Conservation (phyloP, 176 grass and related monocot genomes). For the Eragrostis nindensis region DNA sequence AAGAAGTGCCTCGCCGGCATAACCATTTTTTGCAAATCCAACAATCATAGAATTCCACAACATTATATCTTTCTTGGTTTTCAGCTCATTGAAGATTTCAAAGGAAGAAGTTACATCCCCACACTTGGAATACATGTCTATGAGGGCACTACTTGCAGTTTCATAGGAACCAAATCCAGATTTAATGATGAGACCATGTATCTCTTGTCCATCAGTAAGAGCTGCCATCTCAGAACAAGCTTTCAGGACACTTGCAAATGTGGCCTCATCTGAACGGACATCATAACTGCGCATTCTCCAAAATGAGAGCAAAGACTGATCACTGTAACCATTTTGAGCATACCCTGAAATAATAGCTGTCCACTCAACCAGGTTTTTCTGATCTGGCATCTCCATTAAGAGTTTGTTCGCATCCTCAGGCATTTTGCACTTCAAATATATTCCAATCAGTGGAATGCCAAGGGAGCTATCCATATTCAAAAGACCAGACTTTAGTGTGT, state of each 20-base stretch:
- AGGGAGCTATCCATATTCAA: constrained; percentile 57
- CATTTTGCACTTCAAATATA: constrained; percentile 71
- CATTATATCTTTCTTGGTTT: constrained; percentile 57
- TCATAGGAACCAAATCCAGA: constrained; percentile 63
- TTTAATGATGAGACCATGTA: constrained; percentile 63
- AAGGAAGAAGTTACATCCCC: constrained; percentile 62
- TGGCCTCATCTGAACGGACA: constrained; percentile 57
- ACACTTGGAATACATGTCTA: constrained; percentile 83
- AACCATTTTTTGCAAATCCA: constrained; percentile 79
- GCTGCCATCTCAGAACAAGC: constrained; percentile 60
- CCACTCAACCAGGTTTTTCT: constrained; percentile 60
- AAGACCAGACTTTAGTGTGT: constrained; percentile 59
- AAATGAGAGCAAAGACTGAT: constrained; percentile 62
- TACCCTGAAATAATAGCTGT: constrained; percentile 80
- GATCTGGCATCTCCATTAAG: constrained; percentile 54
- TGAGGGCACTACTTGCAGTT: constrained; percentile 52
- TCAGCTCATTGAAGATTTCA: constrained; percentile 58
- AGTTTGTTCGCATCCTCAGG: constrained; percentile 61
- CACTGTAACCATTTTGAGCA: constrained; percentile 74
- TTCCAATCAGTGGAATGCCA: constrained; percentile 50
- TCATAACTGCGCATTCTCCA: constrained; percentile 58
- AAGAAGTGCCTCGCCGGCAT: constrained; percentile 52
- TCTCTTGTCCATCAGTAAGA: constrained; percentile 52
- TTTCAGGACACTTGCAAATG: constrained; percentile 73
- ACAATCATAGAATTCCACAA: constrained; percentile 78